Evolutionary conservation across 2,329 filamentous ascomycete species (phyloP), one percentile per base, ranked within the genome.

Genomic region (Hirsutella rhossiliensis): DNA sequence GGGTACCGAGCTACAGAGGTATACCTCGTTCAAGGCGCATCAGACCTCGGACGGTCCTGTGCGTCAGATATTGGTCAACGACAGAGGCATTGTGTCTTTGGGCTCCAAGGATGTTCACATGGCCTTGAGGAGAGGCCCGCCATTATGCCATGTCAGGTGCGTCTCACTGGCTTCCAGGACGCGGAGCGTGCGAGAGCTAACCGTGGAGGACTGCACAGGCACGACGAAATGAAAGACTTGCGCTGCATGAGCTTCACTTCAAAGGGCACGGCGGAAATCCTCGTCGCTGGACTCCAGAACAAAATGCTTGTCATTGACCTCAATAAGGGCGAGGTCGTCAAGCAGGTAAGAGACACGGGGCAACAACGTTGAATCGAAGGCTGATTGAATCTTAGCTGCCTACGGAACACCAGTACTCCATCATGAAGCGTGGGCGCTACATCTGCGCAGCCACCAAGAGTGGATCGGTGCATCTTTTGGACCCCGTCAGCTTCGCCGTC

Each of bases 231-330:
- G 82, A 79, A 75, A 50, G 87, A 96, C 57, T 68, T 98, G 50
- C 79, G 80, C 54, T 97, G 92, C 63, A 97, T 97, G 88, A 90
- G 84, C 60, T 96, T 94, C 59, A 94, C 87, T 2, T 88, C 86
- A 27, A 88, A 88, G 57, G 84, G 84, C 9, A 86, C 84, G 23
- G 76, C 78, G 13, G 84, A 94, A 57, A 82, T 98, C 45, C 69
- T 98, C 18, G 85, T 90, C 30, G 92, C 88, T 40, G 92, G 92
- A 40, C 78, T 82, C 52, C 92, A 98, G 63, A 76, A 83, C 44
- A 76, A 75, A 41, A 94, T 98, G 84, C 84, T 95, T 59, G 81
- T 79, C 18, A 73, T 83, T 49, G 78, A 82, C 58, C 71, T 80
- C 41, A 71, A 72, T 56, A 87, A 86, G 63, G 85, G 85, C 30